These are phyloP conservation scores for Calocera viscosa DNA, from an alignment of 768 basidiomycete genomes.

Conservation along the genomic window DNA sequence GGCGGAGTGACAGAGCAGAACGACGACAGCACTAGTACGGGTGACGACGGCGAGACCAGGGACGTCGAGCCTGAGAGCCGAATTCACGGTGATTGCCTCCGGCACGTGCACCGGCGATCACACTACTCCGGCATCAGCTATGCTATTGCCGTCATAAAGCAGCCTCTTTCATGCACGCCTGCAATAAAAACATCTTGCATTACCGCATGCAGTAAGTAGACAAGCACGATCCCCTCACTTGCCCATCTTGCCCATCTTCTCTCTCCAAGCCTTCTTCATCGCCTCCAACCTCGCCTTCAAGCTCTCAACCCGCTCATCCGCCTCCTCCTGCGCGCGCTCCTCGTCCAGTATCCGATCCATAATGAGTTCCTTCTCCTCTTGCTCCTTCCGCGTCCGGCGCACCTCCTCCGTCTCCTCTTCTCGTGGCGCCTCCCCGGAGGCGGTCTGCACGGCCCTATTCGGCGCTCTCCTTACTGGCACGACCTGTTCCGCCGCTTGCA, in stretches of 20 bases:
- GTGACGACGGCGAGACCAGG: too few relatives aligned
- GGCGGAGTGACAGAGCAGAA: too few relatives aligned
- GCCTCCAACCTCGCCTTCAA: slow-evolving; percentile 57
- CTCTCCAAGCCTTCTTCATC: slow-evolving; percentile 29
- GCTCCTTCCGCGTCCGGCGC: slow-evolving; percentile 40
- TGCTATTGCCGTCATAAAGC: too few relatives aligned
- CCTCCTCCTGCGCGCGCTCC: slow-evolving; percentile 77
- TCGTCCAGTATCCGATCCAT: slow-evolving; percentile 78
- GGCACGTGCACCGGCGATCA: too few relatives aligned
- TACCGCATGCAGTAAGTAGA: too few relatives aligned
- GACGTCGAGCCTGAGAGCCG: too few relatives aligned
- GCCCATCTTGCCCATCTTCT: not conserved
- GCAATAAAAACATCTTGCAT: too few relatives aligned
- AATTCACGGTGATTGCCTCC: too few relatives aligned
- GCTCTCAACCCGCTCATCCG: slow-evolving; percentile 55
- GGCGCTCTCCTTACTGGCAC: slow-evolving; percentile 23
- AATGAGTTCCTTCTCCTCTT: slow-evolving; percentile 67
- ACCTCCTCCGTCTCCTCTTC: slow-evolving; percentile 36
- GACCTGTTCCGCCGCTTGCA: too few relatives aligned
- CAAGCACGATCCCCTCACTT: not conserved
- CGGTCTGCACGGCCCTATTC: not conserved
- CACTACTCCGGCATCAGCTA: too few relatives aligned
- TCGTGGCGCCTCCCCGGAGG: slow-evolving; percentile 12
- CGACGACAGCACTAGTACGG: too few relatives aligned
- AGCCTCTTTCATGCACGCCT: too few relatives aligned